Percentiles rank a stretch among this genome's conserved stretches.
Evolutionary conservation across 352 stramenopile species (phyloP).

Genomic region (Phytophthora syringae): DNA sequence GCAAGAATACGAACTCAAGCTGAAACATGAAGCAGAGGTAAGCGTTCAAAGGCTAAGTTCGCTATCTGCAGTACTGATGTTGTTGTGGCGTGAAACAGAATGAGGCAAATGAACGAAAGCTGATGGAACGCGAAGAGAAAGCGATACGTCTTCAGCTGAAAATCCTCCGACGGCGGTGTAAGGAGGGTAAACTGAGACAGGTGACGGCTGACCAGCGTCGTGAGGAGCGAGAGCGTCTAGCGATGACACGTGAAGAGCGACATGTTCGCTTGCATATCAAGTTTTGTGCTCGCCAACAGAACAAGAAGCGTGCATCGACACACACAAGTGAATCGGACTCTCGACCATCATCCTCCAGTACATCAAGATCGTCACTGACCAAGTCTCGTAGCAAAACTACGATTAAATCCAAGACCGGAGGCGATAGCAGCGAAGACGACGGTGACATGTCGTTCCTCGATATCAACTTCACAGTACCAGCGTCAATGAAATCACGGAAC

Average conservation of each 20-base stretch:
- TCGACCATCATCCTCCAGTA: constrained; percentile 12
- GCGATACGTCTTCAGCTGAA: constrained; percentile 59
- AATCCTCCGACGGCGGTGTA: constrained; percentile 56
- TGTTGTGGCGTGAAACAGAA: constrained; percentile 52
- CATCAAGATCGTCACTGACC: constrained; percentile 8
- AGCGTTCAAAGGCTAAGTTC: background rate
- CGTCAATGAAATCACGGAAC: constrained; percentile 37
- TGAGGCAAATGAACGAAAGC: constrained; percentile 58
- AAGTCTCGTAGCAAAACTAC: constrained; percentile 10
- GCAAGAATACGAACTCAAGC: constrained; percentile 43
- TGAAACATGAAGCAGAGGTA: constrained; percentile 48
- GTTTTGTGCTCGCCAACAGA: constrained; percentile 34
- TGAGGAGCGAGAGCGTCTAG: constrained; percentile 66
- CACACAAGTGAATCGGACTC: constrained; percentile 20
- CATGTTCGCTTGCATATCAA: constrained; percentile 60
- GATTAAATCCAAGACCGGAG: constrained; percentile 10
- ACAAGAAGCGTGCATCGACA: constrained; percentile 24
- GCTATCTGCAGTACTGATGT: background rate
- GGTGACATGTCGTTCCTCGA: constrained; percentile 56
- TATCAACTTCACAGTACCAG: constrained; percentile 52
- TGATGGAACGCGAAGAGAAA: constrained; percentile 83
- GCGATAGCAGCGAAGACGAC: constrained; percentile 31
- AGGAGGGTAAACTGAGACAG: constrained; percentile 52
- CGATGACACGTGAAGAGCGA: constrained; percentile 79
- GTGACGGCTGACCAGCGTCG: constrained; percentile 61